Evolutionary conservation across 2,329 filamentous ascomycete genomes (phyloP).

Genomic region (Pseudogymnoascus sp.): DNA sequence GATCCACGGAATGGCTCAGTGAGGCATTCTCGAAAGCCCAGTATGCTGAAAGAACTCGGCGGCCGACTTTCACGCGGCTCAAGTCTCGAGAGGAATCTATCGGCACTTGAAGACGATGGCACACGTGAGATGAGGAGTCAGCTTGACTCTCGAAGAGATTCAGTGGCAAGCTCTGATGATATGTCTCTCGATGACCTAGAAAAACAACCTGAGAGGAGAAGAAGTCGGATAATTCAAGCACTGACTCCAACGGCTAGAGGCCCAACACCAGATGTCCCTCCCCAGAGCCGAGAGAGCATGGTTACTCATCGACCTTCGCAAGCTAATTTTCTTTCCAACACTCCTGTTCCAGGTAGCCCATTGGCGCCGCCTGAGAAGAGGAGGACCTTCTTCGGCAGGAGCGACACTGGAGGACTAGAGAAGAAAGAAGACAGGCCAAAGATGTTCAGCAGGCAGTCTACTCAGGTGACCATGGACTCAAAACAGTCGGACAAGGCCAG

Average conservation of each 20-base stretch:
- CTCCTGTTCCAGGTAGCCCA: slow-evolving; percentile 15
- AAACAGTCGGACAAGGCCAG: slow-evolving; percentile 17
- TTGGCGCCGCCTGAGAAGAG: slow-evolving; percentile 31
- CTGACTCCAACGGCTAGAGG: slow-evolving; percentile 21
- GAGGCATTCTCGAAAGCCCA: slow-evolving; percentile 27
- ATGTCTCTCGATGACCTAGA: neutral
- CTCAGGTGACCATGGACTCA: neutral
- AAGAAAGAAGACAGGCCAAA: slow-evolving; percentile 21
- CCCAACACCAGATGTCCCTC: slow-evolving; percentile 20
- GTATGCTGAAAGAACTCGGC: slow-evolving; percentile 46
- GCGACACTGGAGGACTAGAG: neutral
- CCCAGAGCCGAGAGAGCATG: slow-evolving; percentile 28
- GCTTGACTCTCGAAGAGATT: neutral
- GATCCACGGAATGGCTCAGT: slow-evolving; percentile 29
- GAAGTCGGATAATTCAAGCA: neutral
- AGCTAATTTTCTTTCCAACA: slow-evolving; percentile 21
- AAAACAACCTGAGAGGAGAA: neutral
- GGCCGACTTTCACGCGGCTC: slow-evolving; percentile 30
- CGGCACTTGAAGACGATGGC: neutral
- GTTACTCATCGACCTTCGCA: slow-evolving; percentile 24
- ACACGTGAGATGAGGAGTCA: neutral
- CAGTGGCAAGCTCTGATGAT: neutral
- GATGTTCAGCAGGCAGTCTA: slow-evolving; percentile 18
- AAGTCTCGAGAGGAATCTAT: slow-evolving; percentile 20
- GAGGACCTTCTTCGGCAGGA: slow-evolving; percentile 32